phyloP scores from a whole-genome alignment of 2,329 filamentous ascomycete genomes.

The Aureobasidium sp. region DNA sequence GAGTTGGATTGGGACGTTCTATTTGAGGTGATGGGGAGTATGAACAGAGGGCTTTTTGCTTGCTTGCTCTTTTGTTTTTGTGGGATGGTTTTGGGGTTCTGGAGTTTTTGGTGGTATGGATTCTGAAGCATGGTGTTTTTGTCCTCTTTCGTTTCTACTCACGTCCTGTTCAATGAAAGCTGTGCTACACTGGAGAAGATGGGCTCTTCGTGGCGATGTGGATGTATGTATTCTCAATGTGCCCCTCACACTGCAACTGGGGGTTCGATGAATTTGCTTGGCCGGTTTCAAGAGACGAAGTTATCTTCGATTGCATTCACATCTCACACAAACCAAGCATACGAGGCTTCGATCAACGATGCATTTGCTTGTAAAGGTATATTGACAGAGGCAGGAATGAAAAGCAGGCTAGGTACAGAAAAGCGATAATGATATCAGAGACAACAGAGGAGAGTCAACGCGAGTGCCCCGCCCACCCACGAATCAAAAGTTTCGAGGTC shows the following conservation, averaged over 20 bases:
- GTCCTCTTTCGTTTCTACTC: neutral
- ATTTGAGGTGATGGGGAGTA: neutral
- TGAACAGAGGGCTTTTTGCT: neutral
- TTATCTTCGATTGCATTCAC: neutral
- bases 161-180: neutral
- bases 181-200: neutral
- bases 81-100: neutral
- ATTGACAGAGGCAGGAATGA: neutral
- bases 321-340: neutral
- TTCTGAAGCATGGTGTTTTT: neutral
- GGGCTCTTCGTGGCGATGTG: neutral
- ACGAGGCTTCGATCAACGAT: neutral
- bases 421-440: neutral
- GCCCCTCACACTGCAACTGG: no score
- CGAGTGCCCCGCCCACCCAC: no score
- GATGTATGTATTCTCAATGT: no score
- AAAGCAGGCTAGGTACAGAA: neutral
- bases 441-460: neutral
- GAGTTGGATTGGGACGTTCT: constrained; percentile 7
- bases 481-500: neutral
- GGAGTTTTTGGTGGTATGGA: neutral
- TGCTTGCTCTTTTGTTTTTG: neutral
- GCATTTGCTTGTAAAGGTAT: neutral
- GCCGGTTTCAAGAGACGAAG: no score
- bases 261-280: no score